Percentiles rank a stretch among this genome's conserved stretches.
Conservation (phyloP, 805 yeast species). For the Cyberlindnera euphorbiiphila region DNA sequence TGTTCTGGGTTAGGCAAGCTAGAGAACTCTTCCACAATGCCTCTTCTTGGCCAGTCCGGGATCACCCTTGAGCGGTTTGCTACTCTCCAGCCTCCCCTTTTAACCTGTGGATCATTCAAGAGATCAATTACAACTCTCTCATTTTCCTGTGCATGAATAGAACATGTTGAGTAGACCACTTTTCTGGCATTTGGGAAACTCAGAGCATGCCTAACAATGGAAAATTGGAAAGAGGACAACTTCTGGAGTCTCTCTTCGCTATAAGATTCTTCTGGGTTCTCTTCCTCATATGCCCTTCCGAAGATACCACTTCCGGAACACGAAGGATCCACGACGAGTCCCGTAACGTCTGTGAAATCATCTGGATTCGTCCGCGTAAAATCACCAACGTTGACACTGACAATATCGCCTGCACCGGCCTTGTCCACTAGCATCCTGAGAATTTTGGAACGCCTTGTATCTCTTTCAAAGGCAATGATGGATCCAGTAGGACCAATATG, state of each 20-base stretch:
- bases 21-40: slow-evolving; percentile 63
- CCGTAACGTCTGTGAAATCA: slow-evolving; percentile 64
- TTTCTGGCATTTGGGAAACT: slow-evolving; percentile 70
- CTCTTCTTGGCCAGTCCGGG: slow-evolving; percentile 86
- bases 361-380: slow-evolving; percentile 40
- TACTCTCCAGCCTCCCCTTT: slow-evolving; percentile 71
- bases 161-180: slow-evolving; percentile 93
- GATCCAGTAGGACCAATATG: slow-evolving; percentile 39
- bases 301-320: slow-evolving; percentile 98
- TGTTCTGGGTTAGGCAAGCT: slow-evolving; percentile 44
- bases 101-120: slow-evolving; percentile 60
- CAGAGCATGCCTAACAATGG: slow-evolving; percentile 85
- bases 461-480: slow-evolving; percentile 86
- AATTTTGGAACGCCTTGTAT: slow-evolving; percentile 63
- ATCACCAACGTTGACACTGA: slow-evolving; percentile 50
- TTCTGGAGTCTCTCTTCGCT: slow-evolving; percentile 56
- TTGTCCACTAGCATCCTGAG: slow-evolving; percentile 71
- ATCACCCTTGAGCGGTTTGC: slow-evolving; percentile 56
- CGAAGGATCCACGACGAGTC: slow-evolving; percentile 90
- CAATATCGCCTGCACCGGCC: slow-evolving; percentile 57
- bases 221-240: slow-evolving; percentile 81
- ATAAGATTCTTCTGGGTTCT: slow-evolving; percentile 40
- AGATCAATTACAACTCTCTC: slow-evolving; percentile 86
- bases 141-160: slow-evolving; percentile 89
- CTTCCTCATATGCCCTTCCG: slow-evolving; percentile 52